These are phyloP conservation scores for Pseudogymnoascus sp. DNA, from an alignment of 2,329 filamentous ascomycete species.

Conservation along the genomic window DNA sequence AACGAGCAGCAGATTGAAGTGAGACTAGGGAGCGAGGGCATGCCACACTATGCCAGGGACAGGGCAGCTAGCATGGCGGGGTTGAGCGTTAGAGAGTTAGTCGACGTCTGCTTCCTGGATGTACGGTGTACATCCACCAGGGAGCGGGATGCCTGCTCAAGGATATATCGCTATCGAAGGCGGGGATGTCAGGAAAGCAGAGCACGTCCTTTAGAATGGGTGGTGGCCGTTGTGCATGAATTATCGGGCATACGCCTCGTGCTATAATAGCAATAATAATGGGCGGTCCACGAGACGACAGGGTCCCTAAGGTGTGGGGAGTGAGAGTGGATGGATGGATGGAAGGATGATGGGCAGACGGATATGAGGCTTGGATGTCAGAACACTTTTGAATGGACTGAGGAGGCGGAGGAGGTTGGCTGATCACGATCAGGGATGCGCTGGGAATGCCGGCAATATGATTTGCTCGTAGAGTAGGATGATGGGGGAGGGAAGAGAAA, in stretches of 20 bases:
- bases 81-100: constrained; percentile 6
- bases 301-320: background rate
- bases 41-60: constrained; percentile 6
- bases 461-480: constrained; percentile 6
- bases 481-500: constrained; percentile 1
- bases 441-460: background rate
- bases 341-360: background rate
- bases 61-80: constrained; percentile 1
- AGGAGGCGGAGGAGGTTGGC: background rate
- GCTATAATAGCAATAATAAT: background rate
- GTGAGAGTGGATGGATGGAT: constrained; percentile 1
- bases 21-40: background rate
- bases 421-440: background rate
- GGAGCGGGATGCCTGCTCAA: background rate
- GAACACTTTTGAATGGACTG: background rate
- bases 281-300: constrained; percentile 5
- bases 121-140: background rate
- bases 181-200: background rate
- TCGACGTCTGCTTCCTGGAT: background rate
- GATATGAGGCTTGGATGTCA: constrained; percentile 2
- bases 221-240: constrained; percentile 1
- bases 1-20: constrained; percentile 3
- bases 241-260: background rate
- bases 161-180: constrained; percentile 3
- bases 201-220: background rate